A percentile compares a stretch with the other conserved stretches of the same genome.
Conservation (phyloP, 306 rosid species). For the Cicer pinnatifidum region DNA sequence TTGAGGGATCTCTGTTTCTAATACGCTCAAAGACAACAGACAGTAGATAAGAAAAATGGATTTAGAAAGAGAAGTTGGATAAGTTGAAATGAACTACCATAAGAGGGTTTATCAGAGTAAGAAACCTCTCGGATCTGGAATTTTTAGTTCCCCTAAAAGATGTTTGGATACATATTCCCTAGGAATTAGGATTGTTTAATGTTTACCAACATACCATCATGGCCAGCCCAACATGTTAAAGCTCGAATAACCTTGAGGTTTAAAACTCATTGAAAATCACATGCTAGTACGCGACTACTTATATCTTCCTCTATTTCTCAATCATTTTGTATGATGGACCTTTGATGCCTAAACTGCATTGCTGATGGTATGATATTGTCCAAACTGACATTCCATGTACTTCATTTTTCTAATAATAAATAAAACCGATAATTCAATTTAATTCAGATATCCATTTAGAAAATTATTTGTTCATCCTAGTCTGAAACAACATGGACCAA, state of each 20-base stretch:
- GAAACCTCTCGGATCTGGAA: conserved; percentile 16
- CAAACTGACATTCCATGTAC: not conserved
- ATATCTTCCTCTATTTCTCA: not conserved
- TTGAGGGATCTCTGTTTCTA: conserved; percentile 1
- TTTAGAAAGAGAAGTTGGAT: conserved; percentile 32
- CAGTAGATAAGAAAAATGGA: not conserved
- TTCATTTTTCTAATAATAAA: not conserved
- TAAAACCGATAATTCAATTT: not conserved
- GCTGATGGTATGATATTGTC: not conserved
- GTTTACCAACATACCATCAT: conserved; percentile 1
- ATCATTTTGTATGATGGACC: not conserved
- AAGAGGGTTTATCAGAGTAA: conserved; percentile 11
- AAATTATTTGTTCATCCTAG: conserved; percentile 23
- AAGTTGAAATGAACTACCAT: conserved; percentile 9
- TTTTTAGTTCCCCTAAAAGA: conserved; percentile 14
- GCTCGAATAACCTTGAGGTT: conserved; percentile 4
- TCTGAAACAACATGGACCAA: conserved; percentile 22
- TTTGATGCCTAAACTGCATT: not conserved
- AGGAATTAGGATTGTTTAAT: not conserved
- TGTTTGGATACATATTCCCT: conserved; percentile 10
- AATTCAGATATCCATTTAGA: not conserved
- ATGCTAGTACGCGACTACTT: not conserved
- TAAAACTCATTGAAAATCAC: not conserved
- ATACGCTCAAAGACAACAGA: conserved; percentile 2
- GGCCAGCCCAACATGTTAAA: not conserved